Evolutionary conservation across 495 filamentous ascomycete species (phyloP), one percentile per base, ranked within the genome.

Genomic region (Lasiosphaeris hirsuta): DNA sequence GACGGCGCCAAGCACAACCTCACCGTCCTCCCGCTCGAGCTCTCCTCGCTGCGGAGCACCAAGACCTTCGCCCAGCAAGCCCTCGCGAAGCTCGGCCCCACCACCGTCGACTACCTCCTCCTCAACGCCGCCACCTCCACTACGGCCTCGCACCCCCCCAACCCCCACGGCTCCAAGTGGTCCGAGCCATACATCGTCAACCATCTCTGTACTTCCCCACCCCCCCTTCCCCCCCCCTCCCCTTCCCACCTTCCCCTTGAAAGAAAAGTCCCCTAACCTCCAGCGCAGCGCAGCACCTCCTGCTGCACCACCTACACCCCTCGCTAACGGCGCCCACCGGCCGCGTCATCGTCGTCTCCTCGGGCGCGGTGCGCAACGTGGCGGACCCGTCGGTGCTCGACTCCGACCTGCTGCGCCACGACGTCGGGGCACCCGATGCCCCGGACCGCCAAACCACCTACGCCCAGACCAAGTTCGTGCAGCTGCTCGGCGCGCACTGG

Each of bases 401-500:
- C 4, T 30, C 63, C 1, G 65, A 72, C 10, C 56, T 75, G 33
- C 66, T 67, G n/a, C n/a, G n/a, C n/a, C n/a, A n/a, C n/a, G n/a
- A n/a, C 36, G 65, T 56, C 3, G 65, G 56, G 9, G 23, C 2
- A 5, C 63, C 72, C 4, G 70, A 66, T 3, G 60, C 59, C 8
- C 56, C 59, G 3, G n/a, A n/a, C n/a, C 49, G 38, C 7, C 9
- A 23, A 0, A 60, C 19, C 2, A 47, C 70, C 6, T 79, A 79
- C 50, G 2, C 50, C 15, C 62, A 66, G 37, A 70, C 69, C 11
- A 79, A 79, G 56, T 79, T 79, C 37, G 62, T 70, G 17, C 70
- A 76, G 57, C 66, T 79, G 4, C 71, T 78, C 11, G 61, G 64
- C 30, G 72, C 75, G 10, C 75, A 79, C 46, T 78, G 75, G 75